These are phyloP conservation scores for Vanrija pseudolonga DNA, from an alignment of 1,284 basidiomycete genomes.

Conservation along the genomic window DNA sequence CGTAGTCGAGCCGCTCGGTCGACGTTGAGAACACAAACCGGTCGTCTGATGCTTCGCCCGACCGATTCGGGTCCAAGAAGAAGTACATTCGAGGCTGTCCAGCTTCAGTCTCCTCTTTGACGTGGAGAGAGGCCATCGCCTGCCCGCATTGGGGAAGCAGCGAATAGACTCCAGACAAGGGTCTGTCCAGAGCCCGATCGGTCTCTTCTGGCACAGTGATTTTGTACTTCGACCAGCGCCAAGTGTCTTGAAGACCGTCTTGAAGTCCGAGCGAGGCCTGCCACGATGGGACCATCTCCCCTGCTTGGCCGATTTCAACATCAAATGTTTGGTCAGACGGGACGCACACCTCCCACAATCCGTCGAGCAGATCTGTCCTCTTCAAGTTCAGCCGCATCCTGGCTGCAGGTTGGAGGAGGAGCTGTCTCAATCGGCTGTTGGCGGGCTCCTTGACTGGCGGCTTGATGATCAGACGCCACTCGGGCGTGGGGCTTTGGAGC, in stretches of 20 bases:
- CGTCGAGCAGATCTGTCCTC: conserved; percentile 57
- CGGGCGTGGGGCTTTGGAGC: conserved; percentile 69
- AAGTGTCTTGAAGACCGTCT: conserved; percentile 62
- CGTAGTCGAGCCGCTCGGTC: conserved; percentile 71
- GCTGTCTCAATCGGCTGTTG: conserved; percentile 70
- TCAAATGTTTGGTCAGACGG: conserved; percentile 60
- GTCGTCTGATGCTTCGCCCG: conserved; percentile 66
- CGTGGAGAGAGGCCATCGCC: conserved; percentile 77
- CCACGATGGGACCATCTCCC: conserved; percentile 77
- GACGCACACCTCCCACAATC: conserved; percentile 76
- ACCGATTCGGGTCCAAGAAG: conserved; percentile 78
- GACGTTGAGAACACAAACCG: conserved; percentile 77
- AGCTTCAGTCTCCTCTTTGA: conserved; percentile 49
- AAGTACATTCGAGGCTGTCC: conserved; percentile 67
- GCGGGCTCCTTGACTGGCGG: conserved; percentile 67
- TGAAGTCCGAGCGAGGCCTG: conserved; percentile 75
- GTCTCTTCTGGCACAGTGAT: conserved; percentile 59
- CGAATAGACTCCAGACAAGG: conserved; percentile 73
- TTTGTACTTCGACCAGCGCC: conserved; percentile 64
- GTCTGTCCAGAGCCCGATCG: conserved; percentile 63
- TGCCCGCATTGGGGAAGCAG: conserved; percentile 84
- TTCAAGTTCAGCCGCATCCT: conserved; percentile 57
- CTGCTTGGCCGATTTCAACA: conserved; percentile 63
- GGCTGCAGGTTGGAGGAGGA: conserved; percentile 72
- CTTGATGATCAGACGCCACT: conserved; percentile 80